Evolutionary conservation across 345 rosid genomes (phyloP).

Genomic region (Physaria fendleri): DNA sequence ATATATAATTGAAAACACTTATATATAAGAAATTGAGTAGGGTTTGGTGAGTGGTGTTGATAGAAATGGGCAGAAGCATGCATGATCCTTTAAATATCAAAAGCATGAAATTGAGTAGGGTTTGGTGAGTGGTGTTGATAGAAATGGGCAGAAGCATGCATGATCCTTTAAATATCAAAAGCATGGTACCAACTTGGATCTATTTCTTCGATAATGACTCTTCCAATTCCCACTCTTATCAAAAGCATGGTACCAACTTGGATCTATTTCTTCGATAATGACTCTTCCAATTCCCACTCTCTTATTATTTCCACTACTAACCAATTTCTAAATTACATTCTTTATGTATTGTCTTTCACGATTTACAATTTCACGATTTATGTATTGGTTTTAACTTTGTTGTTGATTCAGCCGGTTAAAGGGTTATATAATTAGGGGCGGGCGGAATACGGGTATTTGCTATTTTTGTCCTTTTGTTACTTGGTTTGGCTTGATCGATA

Average conservation of each 20-base stretch:
- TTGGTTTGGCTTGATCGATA: too few relatives aligned
- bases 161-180: conserved; percentile 10
- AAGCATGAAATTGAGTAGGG: background rate
- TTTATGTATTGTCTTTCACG: background rate
- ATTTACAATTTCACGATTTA: background rate
- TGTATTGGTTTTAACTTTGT: background rate
- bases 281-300: conserved; percentile 7
- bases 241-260: conserved; percentile 17
- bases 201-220: conserved; percentile 18
- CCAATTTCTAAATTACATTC: background rate
- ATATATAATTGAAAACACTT: background rate
- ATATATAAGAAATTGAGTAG: background rate
- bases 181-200: conserved; percentile 18
- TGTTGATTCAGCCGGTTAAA: background rate
- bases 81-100: conserved; percentile 4
- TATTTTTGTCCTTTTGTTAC: too few relatives aligned
- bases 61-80: conserved; percentile 11
- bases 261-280: conserved; percentile 19
- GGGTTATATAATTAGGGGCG: too few relatives aligned
- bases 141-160: conserved; percentile 13
- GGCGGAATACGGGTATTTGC: too few relatives aligned
- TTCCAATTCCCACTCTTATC: conserved; percentile 8
- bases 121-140: conserved; percentile 5
- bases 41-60: conserved; percentile 6
- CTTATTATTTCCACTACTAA: background rate